Percentiles rank a stretch among this genome's conserved stretches.
Conservation (phyloP, 345 rosid genomes). For the Eucalyptus pauciflora region DNA sequence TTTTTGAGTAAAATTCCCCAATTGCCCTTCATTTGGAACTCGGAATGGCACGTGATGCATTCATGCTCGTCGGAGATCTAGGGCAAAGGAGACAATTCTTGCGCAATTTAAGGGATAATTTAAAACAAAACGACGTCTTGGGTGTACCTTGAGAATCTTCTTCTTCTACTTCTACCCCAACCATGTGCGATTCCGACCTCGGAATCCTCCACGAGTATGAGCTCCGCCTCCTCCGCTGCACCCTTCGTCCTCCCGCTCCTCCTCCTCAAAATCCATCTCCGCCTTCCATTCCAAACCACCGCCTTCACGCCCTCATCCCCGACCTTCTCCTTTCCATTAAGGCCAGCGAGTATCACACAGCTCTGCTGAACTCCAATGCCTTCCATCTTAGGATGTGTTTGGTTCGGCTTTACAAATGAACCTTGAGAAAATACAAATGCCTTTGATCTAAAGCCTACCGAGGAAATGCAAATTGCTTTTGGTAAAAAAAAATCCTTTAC, state of each 20-base stretch:
- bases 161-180: background rate
- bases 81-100: too few species aligned
- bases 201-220: slow-evolving; percentile 42
- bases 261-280: slow-evolving; percentile 1
- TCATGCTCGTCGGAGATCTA: too few species aligned
- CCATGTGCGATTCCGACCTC: background rate
- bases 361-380: too few species aligned
- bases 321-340: slow-evolving; percentile 39
- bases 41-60: too few species aligned
- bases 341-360: slow-evolving; percentile 32
- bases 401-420: too few species aligned
- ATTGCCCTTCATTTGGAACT: too few species aligned
- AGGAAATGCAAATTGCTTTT: too few species aligned
- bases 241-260: slow-evolving; percentile 8
- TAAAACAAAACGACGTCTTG: background rate
- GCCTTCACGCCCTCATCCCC: slow-evolving; percentile 23
- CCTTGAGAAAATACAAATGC: too few species aligned
- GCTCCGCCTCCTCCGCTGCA: slow-evolving; percentile 5
- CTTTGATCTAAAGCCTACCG: too few species aligned
- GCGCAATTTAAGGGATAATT: background rate
- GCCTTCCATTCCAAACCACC: background rate
- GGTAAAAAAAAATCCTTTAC: too few species aligned
- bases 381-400: too few species aligned
- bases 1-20: too few species aligned
- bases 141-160: background rate